A percentile compares a stretch with the other conserved stretches of the same genome.
These are phyloP conservation scores for Thielaviopsis cerberus DNA, from an alignment of 2,329 filamentous ascomycete species.

Conservation along the genomic window DNA sequence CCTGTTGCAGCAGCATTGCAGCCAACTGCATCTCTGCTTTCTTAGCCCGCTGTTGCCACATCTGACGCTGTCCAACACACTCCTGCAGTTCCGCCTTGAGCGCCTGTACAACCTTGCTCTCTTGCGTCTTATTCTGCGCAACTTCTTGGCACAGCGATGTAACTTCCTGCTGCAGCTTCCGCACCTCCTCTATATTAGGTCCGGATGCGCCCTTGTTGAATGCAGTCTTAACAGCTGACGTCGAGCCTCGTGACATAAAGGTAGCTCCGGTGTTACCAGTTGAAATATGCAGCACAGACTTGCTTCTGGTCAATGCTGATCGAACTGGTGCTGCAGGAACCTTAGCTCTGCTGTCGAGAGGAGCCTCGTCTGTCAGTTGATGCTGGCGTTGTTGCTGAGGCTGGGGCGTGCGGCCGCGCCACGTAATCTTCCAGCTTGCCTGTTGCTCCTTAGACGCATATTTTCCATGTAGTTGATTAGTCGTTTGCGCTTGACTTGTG, in stretches of 20 bases:
- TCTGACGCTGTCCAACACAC: conserved; percentile 19
- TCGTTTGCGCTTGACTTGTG: not conserved
- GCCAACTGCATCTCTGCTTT: conserved; percentile 34
- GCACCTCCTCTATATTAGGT: not conserved
- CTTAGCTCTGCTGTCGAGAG: not conserved
- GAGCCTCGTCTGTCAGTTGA: not conserved
- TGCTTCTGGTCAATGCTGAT: not conserved
- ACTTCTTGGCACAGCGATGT: conserved; percentile 1
- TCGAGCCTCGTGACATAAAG: not conserved
- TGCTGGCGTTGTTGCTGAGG: not conserved
- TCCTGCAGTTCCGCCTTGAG: conserved; percentile 2
- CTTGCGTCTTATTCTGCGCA: not conserved
- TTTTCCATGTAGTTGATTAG: not conserved
- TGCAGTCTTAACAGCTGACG: not conserved
- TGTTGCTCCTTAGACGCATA: not conserved
- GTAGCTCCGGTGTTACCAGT: not conserved
- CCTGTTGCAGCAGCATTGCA: conserved; percentile 20
- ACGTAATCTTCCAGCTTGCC: not conserved
- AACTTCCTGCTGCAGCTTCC: conserved; percentile 3
- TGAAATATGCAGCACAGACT: not conserved
- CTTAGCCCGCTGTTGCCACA: conserved; percentile 38
- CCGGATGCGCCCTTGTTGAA: not conserved
- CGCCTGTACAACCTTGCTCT: not conserved
- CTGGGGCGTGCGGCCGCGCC: not conserved
- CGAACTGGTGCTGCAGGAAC: not conserved